Conservation (phyloP, 495 filamentous ascomycete genomes). For the Durotheca rogersii region DNA sequence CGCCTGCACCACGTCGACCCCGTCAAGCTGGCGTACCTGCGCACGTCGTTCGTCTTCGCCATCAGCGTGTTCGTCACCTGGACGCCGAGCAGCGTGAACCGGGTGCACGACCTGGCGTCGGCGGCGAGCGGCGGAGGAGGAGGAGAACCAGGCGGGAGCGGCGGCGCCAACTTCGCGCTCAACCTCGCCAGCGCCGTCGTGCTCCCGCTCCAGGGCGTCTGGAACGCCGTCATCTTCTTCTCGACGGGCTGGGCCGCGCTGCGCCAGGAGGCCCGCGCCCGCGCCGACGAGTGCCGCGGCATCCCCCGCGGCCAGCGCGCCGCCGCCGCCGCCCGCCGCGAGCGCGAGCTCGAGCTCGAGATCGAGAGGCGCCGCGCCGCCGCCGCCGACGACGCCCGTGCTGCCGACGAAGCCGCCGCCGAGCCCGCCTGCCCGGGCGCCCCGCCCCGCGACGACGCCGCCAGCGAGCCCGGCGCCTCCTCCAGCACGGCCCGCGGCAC, state of each 20-base stretch:
- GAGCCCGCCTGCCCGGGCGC: slow-evolving; percentile 26
- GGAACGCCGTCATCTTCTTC: slow-evolving; percentile 80
- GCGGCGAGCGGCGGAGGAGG: too few species aligned
- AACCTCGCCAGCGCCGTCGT: slow-evolving; percentile 72
- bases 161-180: slow-evolving; percentile 63
- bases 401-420: slow-evolving; percentile 26
- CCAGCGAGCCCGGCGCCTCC: slow-evolving; percentile 27
- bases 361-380: slow-evolving; percentile 46
- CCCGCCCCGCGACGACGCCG: slow-evolving; percentile 27
- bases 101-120: slow-evolving; percentile 66
- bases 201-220: slow-evolving; percentile 80
- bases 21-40: slow-evolving; percentile 72
- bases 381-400: slow-evolving; percentile 28
- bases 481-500: slow-evolving; percentile 21
- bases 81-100: slow-evolving; percentile 77
- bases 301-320: slow-evolving; percentile 37
- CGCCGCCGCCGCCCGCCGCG: slow-evolving; percentile 73
- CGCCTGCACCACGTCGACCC: slow-evolving; percentile 53
- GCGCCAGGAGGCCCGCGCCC: slow-evolving; percentile 33
- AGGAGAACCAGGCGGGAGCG: too few species aligned
- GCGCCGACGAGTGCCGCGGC: slow-evolving; percentile 12
- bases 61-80: slow-evolving; percentile 77
- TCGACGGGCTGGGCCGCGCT: slow-evolving; percentile 53
- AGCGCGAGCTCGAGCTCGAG: slow-evolving; percentile 74
- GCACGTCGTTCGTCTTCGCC: slow-evolving; percentile 79